phyloP scores from a whole-genome alignment of 2,329 filamentous ascomycete genomes.

The Ophiostoma ips region DNA sequence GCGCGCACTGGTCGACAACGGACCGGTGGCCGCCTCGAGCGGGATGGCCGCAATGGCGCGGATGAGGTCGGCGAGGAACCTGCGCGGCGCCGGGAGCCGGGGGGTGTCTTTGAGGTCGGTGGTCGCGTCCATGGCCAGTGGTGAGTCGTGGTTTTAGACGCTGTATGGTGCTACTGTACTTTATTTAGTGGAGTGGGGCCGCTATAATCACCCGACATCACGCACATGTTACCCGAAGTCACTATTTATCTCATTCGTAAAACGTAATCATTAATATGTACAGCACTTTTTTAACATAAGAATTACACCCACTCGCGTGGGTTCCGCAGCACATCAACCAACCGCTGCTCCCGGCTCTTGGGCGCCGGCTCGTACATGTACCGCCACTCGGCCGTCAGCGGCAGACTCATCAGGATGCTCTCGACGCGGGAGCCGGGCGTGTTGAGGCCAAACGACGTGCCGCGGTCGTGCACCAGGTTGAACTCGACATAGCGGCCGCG shows the following conservation, averaged over 20 bases:
- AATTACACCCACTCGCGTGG: constrained; percentile 52
- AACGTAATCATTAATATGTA: too few relatives aligned
- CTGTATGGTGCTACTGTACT: background rate
- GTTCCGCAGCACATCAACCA: constrained; percentile 57
- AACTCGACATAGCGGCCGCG: constrained; percentile 97
- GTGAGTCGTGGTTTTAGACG: too few relatives aligned
- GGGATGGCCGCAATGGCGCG: constrained; percentile 25
- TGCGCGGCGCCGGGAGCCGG: constrained; percentile 22
- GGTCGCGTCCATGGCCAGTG: background rate
- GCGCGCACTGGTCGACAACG: too few relatives aligned
- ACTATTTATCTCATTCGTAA: too few relatives aligned
- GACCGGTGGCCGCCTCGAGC: background rate
- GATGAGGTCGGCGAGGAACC: constrained; percentile 36
- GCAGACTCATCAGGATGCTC: constrained; percentile 95
- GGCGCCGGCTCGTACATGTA: constrained; percentile 85
- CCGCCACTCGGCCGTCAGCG: constrained; percentile 81
- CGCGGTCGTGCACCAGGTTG: constrained; percentile 92
- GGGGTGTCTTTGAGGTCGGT: constrained; percentile 15
- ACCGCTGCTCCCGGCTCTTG: constrained; percentile 60
- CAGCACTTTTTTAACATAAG: background rate
- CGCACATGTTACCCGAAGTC: too few relatives aligned
- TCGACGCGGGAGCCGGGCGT: constrained; percentile 85
- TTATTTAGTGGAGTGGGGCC: too few relatives aligned
- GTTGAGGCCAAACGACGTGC: constrained; percentile 85
- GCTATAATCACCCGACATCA: too few relatives aligned